Conservation (phyloP, 2,329 filamentous ascomycete genomes). For the Fusarium subglutinans region DNA sequence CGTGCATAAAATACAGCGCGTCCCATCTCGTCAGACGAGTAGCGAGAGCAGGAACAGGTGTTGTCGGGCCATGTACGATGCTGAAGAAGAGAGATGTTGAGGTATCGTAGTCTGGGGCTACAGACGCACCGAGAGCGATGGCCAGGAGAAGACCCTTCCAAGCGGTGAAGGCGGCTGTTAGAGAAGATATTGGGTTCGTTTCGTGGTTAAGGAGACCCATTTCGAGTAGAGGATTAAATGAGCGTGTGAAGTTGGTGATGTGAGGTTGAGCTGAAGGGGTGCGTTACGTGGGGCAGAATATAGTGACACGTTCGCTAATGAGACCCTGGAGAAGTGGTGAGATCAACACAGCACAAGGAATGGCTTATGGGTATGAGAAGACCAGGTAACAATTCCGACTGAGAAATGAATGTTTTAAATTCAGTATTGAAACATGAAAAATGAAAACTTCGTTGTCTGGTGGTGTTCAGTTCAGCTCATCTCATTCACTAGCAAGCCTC, state of each 20-base stretch:
- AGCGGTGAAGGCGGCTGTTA: constrained; percentile 57
- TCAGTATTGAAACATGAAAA: background rate
- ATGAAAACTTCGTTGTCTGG: no score
- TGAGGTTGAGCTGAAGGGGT: constrained; percentile 10
- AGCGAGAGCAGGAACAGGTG: constrained; percentile 57
- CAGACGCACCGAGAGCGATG: constrained; percentile 61
- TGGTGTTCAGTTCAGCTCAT: background rate
- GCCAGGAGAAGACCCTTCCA: constrained; percentile 77
- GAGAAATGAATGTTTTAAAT: background rate
- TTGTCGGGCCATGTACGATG: constrained; percentile 44
- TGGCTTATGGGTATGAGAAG: background rate
- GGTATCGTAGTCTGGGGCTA: constrained; percentile 79
- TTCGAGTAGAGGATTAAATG: background rate
- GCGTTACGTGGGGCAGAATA: constrained; percentile 20
- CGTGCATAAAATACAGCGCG: constrained; percentile 77
- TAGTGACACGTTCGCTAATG: constrained; percentile 19
- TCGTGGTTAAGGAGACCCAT: constrained; percentile 30
- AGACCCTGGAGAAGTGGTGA: background rate
- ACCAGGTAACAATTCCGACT: background rate
- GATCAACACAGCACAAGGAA: background rate
- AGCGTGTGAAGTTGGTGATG: background rate
- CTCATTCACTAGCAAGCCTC: background rate
- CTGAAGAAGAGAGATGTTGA: constrained; percentile 66
- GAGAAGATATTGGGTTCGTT: constrained; percentile 36
- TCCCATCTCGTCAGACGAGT: constrained; percentile 80